Conservation (phyloP, 1,284 basidiomycete species). For the Sutorius eximius region DNA sequence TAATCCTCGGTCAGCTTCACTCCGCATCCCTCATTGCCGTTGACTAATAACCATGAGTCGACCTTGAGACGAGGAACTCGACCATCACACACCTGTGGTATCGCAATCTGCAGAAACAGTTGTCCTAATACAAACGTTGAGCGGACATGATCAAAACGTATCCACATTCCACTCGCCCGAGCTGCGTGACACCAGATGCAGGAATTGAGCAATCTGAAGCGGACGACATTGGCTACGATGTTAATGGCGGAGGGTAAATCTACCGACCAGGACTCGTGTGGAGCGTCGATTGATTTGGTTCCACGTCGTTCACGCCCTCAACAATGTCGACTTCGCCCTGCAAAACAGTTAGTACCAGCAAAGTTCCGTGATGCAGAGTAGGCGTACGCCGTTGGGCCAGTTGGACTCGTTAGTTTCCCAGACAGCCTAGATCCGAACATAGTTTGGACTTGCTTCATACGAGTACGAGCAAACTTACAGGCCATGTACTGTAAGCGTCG, state of each 20-base stretch:
- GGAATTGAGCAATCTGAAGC: conserved; percentile 26
- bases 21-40: conserved; percentile 49
- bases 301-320: conserved; percentile 38
- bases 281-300: conserved; percentile 41
- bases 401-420: conserved; percentile 50
- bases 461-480: conserved; percentile 23
- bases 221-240: not conserved
- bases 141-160: conserved; percentile 4
- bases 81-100: conserved; percentile 26
- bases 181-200: conserved; percentile 21
- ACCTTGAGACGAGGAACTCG: not conserved
- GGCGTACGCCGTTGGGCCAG: conserved; percentile 49
- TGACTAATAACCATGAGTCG: conserved; percentile 18
- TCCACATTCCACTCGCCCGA: conserved; percentile 16
- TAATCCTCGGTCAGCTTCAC: conserved; percentile 36
- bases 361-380: not conserved
- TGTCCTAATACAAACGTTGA: conserved; percentile 7
- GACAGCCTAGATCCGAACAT: conserved; percentile 37
- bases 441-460: conserved; percentile 1
- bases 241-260: not conserved
- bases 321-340: conserved; percentile 48
- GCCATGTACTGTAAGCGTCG: conserved; percentile 45
- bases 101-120: conserved; percentile 36
- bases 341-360: not conserved
- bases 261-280: conserved; percentile 42